Base-by-base conservation (phyloP, 345 rosid species). In the Arabidopsis suecica region DNA sequence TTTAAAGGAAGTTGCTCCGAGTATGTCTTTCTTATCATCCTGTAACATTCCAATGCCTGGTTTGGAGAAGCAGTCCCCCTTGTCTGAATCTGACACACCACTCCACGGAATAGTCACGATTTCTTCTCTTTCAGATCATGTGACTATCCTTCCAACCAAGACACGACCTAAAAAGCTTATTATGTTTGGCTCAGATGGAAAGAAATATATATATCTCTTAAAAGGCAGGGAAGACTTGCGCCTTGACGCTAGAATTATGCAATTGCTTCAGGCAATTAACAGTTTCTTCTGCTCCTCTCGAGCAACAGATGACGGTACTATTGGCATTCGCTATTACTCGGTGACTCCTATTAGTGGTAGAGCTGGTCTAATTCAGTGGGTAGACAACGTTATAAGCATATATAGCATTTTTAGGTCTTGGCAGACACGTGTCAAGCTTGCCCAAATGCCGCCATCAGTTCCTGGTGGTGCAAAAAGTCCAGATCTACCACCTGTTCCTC, bases 231-330 rank as follows among this genome's bases (percentile, higher is more conserved):
- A 93, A 80, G 98, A 93, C 79, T 83, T 93, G 82, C 98, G 95
- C 48, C 97, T 93, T 75, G 98, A 93, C 79, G 98, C 98, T 64
- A 89, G 98, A 88, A 93, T 93, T 65, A 93, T 90, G 98, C 98
- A 93, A 81, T 83, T 93, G 76, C 87, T 93, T 79, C 96, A 90
- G 79, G 97, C 98, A 61, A 80, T 88, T 71, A 88, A 90, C 83
- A 85, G 87, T 81, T 83, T 88, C 73, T 72, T 93, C 68, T 80
- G 69, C 66, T 86, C 96, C 69, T 84, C 89, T 64, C 79, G 78
- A 77, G 82, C 78, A 63, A 81, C 89, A 75, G 80, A 77, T 67
- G 77, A 75, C 75, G 82, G 80, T 75, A 78, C 81, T 25, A 84
- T 88, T 79, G 86, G 85, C 62, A 82, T 89, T 80, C 95, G 95